Percentiles rank a stretch among this genome's conserved stretches.
Evolutionary conservation across 1,139 yeast species (phyloP).

Genomic region (Geotrichum fermentans): DNA sequence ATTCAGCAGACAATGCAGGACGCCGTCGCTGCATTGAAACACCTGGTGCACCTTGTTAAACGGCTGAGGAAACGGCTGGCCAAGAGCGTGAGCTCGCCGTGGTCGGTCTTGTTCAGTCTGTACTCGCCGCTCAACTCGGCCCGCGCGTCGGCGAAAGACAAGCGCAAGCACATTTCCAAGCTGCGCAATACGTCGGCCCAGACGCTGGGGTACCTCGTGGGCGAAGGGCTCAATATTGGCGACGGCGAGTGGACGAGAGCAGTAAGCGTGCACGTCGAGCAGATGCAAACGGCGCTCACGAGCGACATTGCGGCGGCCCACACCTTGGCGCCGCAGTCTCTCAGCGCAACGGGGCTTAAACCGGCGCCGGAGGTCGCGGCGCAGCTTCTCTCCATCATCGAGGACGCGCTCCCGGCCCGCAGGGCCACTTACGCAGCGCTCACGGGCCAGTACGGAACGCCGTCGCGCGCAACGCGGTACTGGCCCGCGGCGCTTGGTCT

Average conservation of each 20-base stretch:
- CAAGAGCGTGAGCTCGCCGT: slow-evolving; percentile 10
- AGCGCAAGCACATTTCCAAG: slow-evolving; percentile 13
- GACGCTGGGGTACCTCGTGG: slow-evolving; percentile 14
- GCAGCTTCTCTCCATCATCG: slow-evolving; percentile 4
- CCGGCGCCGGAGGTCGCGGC: slow-evolving; percentile 1
- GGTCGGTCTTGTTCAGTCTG: slow-evolving; percentile 12
- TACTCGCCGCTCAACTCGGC: slow-evolving; percentile 16
- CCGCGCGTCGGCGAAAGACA: slow-evolving; percentile 6
- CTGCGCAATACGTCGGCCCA: slow-evolving; percentile 23
- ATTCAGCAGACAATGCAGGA: not conserved
- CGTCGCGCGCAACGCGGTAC: slow-evolving; percentile 50
- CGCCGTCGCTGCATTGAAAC: not conserved
- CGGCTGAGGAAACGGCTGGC: not conserved
- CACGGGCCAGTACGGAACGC: slow-evolving; percentile 38
- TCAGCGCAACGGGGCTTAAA: not conserved
- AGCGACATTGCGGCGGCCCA: not conserved
- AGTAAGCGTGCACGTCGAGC: not conserved
- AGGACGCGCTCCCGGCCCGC: slow-evolving; percentile 6
- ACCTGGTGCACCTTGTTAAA: not conserved
- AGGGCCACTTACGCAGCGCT: not conserved
- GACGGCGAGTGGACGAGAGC: slow-evolving; percentile 2
- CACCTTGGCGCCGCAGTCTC: not conserved
- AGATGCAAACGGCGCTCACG: not conserved
- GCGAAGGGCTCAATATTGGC: not conserved
- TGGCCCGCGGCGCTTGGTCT: slow-evolving; percentile 55